Evolutionary conservation across 192 early-diverging fungal genomes (phyloP).

Genomic region (Kickxella alabastrina): DNA sequence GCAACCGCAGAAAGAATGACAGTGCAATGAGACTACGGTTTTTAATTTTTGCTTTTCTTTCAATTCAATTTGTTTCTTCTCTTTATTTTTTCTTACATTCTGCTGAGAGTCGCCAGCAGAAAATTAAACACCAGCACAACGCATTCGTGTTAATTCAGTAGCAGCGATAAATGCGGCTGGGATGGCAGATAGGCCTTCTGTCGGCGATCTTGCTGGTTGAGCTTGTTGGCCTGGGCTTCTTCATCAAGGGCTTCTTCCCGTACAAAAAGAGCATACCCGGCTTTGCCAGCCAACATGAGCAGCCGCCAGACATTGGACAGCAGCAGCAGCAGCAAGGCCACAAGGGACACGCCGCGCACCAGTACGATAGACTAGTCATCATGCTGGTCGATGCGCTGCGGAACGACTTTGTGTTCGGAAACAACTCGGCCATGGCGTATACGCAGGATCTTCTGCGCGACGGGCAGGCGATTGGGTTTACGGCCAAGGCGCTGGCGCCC

Average conservation of each 20-base stretch:
- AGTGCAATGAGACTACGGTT: too few species aligned
- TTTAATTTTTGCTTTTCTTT: too few species aligned
- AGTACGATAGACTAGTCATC: constrained; percentile 58
- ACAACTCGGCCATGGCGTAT: constrained; percentile 62
- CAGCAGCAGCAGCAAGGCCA: background rate
- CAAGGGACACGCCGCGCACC: background rate
- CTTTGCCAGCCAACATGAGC: constrained; percentile 51
- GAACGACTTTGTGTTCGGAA: constrained; percentile 69
- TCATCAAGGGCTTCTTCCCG: constrained; percentile 74
- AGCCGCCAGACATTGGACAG: constrained; percentile 17
- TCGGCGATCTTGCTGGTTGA: constrained; percentile 44
- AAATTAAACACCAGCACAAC: too few species aligned
- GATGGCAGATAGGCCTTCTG: constrained; percentile 15
- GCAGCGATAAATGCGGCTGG: constrained; percentile 15
- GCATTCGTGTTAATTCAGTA: too few species aligned
- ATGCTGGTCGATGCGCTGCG: constrained; percentile 77
- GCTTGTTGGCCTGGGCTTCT: constrained; percentile 59
- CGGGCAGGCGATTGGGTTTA: constrained; percentile 44
- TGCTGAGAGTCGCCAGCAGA: too few species aligned
- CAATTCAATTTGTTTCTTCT: background rate
- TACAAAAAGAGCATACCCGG: constrained; percentile 68
- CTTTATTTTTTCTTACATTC: too few species aligned
- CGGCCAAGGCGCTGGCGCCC: constrained; percentile 55
- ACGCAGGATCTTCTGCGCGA: constrained; percentile 54
- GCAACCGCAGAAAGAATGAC: too few species aligned